Evolutionary conservation across 2,329 filamentous ascomycete species (phyloP).

Genomic region (Ploettnerulaceae sp.): DNA sequence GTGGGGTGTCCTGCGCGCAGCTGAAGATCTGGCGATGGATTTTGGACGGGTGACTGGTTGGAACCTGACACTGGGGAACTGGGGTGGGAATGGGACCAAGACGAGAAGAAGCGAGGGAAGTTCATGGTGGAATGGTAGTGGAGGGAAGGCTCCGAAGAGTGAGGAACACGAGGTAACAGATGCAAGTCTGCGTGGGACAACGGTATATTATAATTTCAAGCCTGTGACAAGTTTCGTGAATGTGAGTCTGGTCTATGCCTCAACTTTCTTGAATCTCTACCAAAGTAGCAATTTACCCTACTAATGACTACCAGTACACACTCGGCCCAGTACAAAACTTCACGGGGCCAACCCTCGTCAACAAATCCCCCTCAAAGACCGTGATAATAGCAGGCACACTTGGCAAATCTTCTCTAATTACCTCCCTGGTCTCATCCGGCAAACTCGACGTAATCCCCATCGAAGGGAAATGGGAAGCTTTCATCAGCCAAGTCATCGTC

Average conservation of each 20-base stretch:
- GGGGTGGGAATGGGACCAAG: conserved; percentile 11
- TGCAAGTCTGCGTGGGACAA: conserved; percentile 13
- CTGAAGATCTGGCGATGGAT: conserved; percentile 61
- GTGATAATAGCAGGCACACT: conserved; percentile 67
- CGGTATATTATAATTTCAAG: conserved; percentile 28
- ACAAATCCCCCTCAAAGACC: conserved; percentile 38
- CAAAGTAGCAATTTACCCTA: too few species aligned
- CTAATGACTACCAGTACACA: too few species aligned
- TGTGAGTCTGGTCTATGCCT: conserved; percentile 16
- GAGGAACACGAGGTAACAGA: conserved; percentile 16
- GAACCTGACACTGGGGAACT: conserved; percentile 48
- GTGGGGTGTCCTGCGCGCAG: conserved; percentile 64
- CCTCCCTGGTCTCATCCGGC: conserved; percentile 48
- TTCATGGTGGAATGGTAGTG: conserved; percentile 1
- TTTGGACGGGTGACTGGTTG: conserved; percentile 66
- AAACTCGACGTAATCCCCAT: conserved; percentile 55
- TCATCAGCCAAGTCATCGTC: conserved; percentile 53
- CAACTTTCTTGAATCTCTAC: conserved; percentile 20
- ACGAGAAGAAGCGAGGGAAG: conserved; percentile 5
- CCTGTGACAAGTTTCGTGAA: conserved; percentile 27
- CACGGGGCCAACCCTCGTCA: conserved; percentile 38
- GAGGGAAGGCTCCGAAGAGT: conserved; percentile 8
- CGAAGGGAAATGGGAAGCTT: conserved; percentile 65
- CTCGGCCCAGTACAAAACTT: conserved; percentile 40
- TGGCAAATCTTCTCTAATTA: conserved; percentile 58